Evolutionary conservation across 441 rosid genomes (phyloP), one percentile per base, ranked within the genome.

Genomic region (Daphne laureola): DNA sequence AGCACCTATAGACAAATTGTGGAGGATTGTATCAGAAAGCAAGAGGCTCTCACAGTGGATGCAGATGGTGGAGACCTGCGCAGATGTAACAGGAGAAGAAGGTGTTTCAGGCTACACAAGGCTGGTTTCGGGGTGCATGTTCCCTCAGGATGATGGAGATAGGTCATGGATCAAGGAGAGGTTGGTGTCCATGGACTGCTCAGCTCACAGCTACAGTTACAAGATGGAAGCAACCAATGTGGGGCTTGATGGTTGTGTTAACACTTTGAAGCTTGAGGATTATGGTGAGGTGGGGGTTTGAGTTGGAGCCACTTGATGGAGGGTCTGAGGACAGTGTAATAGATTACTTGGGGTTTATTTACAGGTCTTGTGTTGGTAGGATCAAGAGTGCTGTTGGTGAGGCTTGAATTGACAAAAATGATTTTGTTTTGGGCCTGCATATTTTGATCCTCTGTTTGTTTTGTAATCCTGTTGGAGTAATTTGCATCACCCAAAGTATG

Each of bases 151-250:
- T 11, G 78, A 78, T 27, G 78, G 80, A 18, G 78, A 77, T 49
- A 67, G 85, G 58, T 81, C 86, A 12, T 73, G 87, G 86, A 79
- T 79, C 61, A 79, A 77, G 57, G 83, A 79, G 65, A 79, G 66
- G 58, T 57, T 79, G 56, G 70, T 73, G 46, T 71, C 71, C 13
- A 73, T 79, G 59, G 80, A 84, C 54, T 36, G 63, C 0, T 52
- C 54, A 36, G 50, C 69, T 15, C 60, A 59, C 40, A 49, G 17
- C 62, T 81, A 79, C 26, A 77, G 57, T 23, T 77, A 77, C 59
- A 63, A 51, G 66, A 73, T 70, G 85, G 83, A 79, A 54, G 76
- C 83, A 53, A 75, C 79, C 64, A 77, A 79, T 57, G 76, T 72
- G 3, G 87, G 82, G 1, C 59, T 79, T 46, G 86, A 75, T 66